These are phyloP conservation scores for Neofusicoccum sp. DNA, from an alignment of 2,329 filamentous ascomycete species.

Conservation along the genomic window DNA sequence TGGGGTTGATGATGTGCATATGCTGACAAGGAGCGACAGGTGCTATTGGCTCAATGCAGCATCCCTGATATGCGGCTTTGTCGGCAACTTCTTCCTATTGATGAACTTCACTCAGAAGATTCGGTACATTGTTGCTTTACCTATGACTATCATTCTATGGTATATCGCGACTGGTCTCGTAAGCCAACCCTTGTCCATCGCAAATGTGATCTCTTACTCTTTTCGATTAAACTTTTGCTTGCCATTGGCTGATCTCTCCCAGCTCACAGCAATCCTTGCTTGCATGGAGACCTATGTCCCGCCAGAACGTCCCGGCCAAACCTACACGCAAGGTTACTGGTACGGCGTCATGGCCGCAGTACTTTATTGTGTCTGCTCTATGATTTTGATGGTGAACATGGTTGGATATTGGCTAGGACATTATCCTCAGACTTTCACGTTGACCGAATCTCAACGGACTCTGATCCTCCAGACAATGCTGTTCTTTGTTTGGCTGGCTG, in stretches of 20 bases:
- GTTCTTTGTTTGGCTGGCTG: slow-evolving; percentile 77
- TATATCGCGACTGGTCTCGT: slow-evolving; percentile 63
- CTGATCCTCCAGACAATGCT: slow-evolving; percentile 89
- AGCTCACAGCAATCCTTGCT: slow-evolving; percentile 68
- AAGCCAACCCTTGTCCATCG: slow-evolving; percentile 31
- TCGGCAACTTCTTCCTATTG: slow-evolving; percentile 79
- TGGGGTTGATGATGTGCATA: neutral
- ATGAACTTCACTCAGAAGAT: slow-evolving; percentile 84
- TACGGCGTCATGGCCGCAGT: slow-evolving; percentile 79
- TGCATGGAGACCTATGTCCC: slow-evolving; percentile 65
- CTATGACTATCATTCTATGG: slow-evolving; percentile 83
- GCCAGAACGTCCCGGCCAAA: slow-evolving; percentile 50
- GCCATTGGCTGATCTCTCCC: slow-evolving; percentile 18
- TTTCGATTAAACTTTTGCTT: neutral
- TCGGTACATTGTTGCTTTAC: slow-evolving; percentile 79
- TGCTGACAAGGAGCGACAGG: slow-evolving; percentile 47
- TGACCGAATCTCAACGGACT: slow-evolving; percentile 81
- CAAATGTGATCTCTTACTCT: neutral
- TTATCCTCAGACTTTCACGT: slow-evolving; percentile 75
- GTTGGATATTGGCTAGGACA: slow-evolving; percentile 73
- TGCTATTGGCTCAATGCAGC: slow-evolving; percentile 74
- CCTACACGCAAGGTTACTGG: slow-evolving; percentile 82
- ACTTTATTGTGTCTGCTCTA: slow-evolving; percentile 77
- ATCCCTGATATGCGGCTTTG: slow-evolving; percentile 73
- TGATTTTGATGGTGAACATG: slow-evolving; percentile 78